Base-by-base conservation (phyloP, 192 early-diverging fungal genomes). In the Physocladia obscura region DNA sequence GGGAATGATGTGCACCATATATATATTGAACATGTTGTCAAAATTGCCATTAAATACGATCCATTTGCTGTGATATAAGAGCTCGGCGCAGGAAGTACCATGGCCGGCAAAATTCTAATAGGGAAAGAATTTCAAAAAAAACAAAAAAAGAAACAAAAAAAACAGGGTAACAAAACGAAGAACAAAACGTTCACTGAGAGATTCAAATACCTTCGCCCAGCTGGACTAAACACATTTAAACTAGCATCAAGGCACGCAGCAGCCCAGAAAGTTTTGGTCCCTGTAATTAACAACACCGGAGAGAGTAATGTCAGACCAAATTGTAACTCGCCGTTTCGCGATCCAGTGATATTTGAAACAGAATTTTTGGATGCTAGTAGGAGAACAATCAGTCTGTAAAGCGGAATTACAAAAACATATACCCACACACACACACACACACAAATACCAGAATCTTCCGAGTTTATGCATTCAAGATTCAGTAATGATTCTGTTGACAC, bases 131-230 rank as follows among this genome's bases (percentile, higher is more conserved):
- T 49, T 39, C 17, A 31, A 38, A 4, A 44, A 15, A 32, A 34
- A 32, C 56, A 11, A 64, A 60, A 29, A 69, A 52, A 35, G 15
- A 68, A 38, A 29, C 55, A 56, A 27, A 1, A 19, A n/a, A n/a
- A n/a, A n/a, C n/a, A n/a, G n/a, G n/a, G n/a, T n/a, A n/a, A n/a
- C n/a, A n/a, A n/a, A n/a, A n/a, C n/a, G n/a, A n/a, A n/a, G n/a
- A n/a, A n/a, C n/a, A n/a, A n/a, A n/a, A n/a, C n/a, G n/a, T n/a
- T n/a, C n/a, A n/a, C n/a, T n/a, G n/a, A n/a, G n/a, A n/a, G n/a
- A n/a, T n/a, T n/a, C n/a, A n/a, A 47, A 2, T 64, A 89, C 86
- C 88, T 80, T 75, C 87, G 73, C n/a, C 93, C 91, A 15, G 87
- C 82, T 2, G 77, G 74, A 26, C 87, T 87, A 74, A 87, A 92